Evolutionary conservation across 768 basidiomycete genomes (phyloP).

Genomic region (Porphyrellus cyaneotinctus): DNA sequence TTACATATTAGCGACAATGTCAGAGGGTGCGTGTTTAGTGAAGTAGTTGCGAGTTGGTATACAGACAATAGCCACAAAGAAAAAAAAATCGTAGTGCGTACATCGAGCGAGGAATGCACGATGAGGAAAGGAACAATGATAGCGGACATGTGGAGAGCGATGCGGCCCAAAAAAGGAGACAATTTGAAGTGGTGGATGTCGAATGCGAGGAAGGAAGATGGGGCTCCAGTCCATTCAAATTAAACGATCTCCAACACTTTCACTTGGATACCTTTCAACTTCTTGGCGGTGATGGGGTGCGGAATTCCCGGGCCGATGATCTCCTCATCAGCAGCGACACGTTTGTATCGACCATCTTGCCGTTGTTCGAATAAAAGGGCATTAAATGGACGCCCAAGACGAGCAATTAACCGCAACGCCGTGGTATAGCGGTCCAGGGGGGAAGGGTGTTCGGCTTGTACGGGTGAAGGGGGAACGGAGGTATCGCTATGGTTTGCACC

Average conservation of each 20-base stretch:
- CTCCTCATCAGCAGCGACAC: background rate
- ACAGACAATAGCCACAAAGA: too few species aligned
- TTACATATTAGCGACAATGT: too few species aligned
- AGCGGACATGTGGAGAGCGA: too few species aligned
- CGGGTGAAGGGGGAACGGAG: background rate
- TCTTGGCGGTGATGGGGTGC: background rate
- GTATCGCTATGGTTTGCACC: background rate
- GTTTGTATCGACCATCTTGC: background rate
- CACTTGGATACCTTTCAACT: background rate
- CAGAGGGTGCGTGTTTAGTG: too few species aligned
- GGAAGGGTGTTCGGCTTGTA: background rate
- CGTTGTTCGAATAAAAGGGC: background rate
- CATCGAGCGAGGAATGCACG: too few species aligned
- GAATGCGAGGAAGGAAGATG: too few species aligned
- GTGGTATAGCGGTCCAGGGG: background rate
- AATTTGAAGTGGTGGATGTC: too few species aligned
- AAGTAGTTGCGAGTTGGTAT: too few species aligned
- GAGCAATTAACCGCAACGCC: constrained; percentile 1
- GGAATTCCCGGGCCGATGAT: background rate
- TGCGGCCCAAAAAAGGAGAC: too few species aligned
- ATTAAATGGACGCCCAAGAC: background rate
- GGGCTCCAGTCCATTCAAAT: background rate
- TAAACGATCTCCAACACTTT: background rate
- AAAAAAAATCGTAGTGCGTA: too few species aligned
- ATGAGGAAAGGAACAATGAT: too few species aligned